phyloP scores from a whole-genome alignment of 2,329 filamentous ascomycete genomes.

The Ilyonectria destructans region DNA sequence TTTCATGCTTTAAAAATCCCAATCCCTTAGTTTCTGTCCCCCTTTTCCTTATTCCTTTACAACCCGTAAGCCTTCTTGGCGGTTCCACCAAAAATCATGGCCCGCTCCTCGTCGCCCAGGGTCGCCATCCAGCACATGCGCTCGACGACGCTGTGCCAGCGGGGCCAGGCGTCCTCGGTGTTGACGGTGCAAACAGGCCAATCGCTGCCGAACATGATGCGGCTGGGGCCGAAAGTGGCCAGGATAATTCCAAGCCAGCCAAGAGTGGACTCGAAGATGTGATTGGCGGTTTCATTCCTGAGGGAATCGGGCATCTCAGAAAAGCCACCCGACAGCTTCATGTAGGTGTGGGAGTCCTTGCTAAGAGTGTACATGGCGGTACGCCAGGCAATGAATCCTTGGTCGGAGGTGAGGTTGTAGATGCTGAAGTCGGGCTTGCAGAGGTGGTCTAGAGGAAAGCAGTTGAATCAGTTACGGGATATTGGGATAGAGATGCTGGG shows the following conservation, averaged over 20 bases:
- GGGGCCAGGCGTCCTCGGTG: slow-evolving; percentile 77
- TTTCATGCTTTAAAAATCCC: slow-evolving; percentile 4
- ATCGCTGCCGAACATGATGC: slow-evolving; percentile 93
- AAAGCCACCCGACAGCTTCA: slow-evolving; percentile 93
- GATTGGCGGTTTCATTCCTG: slow-evolving; percentile 64
- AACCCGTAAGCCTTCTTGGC: slow-evolving; percentile 80
- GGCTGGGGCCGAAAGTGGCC: slow-evolving; percentile 77
- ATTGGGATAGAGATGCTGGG: background rate
- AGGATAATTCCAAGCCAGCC: slow-evolving; percentile 84
- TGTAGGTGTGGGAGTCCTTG: slow-evolving; percentile 78
- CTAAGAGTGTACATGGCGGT: slow-evolving; percentile 78
- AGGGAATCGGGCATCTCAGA: slow-evolving; percentile 79
- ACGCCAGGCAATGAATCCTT: slow-evolving; percentile 79
- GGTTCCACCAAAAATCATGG: slow-evolving; percentile 81
- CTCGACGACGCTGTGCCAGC: slow-evolving; percentile 83
- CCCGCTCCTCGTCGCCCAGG: slow-evolving; percentile 73
- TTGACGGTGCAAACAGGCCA: slow-evolving; percentile 91
- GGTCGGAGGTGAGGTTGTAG: slow-evolving; percentile 69
- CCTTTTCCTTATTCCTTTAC: slow-evolving; percentile 33
- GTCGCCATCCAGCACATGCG: slow-evolving; percentile 76
- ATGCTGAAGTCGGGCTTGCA: slow-evolving; percentile 87
- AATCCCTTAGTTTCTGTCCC: background rate
- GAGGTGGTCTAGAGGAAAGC: slow-evolving; percentile 79
- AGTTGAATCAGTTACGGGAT: slow-evolving; percentile 27
- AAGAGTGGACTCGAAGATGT: slow-evolving; percentile 75